These are phyloP conservation scores for Poronia punctata DNA, from an alignment of 495 filamentous ascomycete genomes.

Conservation along the genomic window DNA sequence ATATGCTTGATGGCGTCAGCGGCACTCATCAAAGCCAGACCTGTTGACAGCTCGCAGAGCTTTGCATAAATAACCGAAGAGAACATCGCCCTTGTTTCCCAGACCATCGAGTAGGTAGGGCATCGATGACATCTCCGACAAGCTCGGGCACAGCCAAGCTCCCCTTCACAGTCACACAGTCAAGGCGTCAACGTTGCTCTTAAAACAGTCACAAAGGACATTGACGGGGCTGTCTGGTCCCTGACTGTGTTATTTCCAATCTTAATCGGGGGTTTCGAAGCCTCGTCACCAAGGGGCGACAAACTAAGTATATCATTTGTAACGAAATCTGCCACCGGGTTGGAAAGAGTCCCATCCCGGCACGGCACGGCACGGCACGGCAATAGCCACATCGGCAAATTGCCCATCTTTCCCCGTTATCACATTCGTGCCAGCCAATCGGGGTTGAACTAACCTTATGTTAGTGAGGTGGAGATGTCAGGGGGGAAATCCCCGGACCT, in stretches of 20 bases:
- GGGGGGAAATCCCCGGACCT: too few species aligned
- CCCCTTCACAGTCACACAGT: background rate
- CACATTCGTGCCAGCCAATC: too few species aligned
- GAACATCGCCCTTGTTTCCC: slow-evolving; percentile 1
- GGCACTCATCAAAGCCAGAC: slow-evolving; percentile 1
- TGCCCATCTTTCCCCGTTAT: too few species aligned
- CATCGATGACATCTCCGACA: background rate
- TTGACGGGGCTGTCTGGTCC: slow-evolving; percentile 5
- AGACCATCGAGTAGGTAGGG: slow-evolving; percentile 1
- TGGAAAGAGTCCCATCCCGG: too few species aligned
- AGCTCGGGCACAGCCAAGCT: background rate
- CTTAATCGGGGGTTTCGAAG: background rate
- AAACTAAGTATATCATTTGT: too few species aligned
- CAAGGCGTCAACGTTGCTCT: slow-evolving; percentile 3
- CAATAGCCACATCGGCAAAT: too few species aligned
- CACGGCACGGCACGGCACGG: too few species aligned
- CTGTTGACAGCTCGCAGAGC: slow-evolving; percentile 2
- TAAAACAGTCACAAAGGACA: slow-evolving; percentile 7
- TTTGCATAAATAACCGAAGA: slow-evolving; percentile 3
- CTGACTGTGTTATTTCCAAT: background rate
- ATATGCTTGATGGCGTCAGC: slow-evolving; percentile 6
- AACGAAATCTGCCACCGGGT: too few species aligned
- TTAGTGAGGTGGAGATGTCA: too few species aligned
- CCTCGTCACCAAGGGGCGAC: background rate
- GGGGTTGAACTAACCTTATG: too few species aligned